Conservation (phyloP, 345 rosid species). For the Cochlearia excelsa region DNA sequence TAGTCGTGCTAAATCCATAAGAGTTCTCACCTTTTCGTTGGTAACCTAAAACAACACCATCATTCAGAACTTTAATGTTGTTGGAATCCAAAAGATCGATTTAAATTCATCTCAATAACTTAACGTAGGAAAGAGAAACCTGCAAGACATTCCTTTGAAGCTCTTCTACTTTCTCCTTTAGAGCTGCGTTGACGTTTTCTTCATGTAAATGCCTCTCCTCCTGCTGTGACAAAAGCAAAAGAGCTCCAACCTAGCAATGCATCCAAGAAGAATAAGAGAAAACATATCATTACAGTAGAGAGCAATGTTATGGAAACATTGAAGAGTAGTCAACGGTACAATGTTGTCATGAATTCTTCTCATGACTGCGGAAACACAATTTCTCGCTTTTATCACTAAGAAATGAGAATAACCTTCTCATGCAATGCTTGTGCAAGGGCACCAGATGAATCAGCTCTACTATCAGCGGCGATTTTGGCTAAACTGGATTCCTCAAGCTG, state of each 20-base stretch:
- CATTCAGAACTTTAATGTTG: background rate
- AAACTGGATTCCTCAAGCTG: conserved; percentile 44
- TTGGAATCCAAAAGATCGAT: background rate
- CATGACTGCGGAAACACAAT: background rate
- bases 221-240: conserved; percentile 87
- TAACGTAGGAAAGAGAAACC: conserved; percentile 37
- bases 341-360: conserved; percentile 3
- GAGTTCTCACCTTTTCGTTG: conserved; percentile 93
- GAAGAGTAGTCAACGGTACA: conserved; percentile 9
- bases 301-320: background rate
- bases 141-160: conserved; percentile 87
- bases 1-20: conserved; percentile 79
- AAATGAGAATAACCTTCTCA: conserved; percentile 59
- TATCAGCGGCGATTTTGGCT: conserved; percentile 22
- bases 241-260: conserved; percentile 63
- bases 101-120: conserved; percentile 7
- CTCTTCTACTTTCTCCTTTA: conserved; percentile 80
- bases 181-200: conserved; percentile 77
- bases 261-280: conserved; percentile 19
- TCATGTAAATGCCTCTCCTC: conserved; percentile 94
- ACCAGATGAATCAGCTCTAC: conserved; percentile 45
- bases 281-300: conserved; percentile 8
- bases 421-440: conserved; percentile 75
- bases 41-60: conserved; percentile 57
- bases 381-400: conserved; percentile 14